These are phyloP conservation scores for Penicillium sp. DNA, from an alignment of 2,329 filamentous ascomycete genomes.

Conservation along the genomic window DNA sequence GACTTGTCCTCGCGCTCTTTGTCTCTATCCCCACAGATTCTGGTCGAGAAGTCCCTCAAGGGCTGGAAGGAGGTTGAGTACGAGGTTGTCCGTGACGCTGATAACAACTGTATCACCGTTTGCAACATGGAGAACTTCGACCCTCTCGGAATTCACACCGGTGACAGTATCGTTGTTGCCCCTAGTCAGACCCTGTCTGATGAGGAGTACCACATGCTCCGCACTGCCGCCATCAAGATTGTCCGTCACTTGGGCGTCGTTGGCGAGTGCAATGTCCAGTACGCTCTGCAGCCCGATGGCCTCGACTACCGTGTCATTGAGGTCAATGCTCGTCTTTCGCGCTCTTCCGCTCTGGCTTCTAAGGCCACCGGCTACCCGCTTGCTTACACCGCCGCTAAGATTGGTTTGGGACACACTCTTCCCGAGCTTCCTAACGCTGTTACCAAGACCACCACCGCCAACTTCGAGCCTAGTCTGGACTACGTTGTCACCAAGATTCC, in stretches of 20 bases:
- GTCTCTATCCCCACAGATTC: slow-evolving; percentile 89
- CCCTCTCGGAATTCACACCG: slow-evolving; percentile 93
- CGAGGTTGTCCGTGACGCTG: slow-evolving; percentile 92
- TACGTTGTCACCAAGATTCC: slow-evolving; percentile 99
- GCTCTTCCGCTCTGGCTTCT: slow-evolving; percentile 92
- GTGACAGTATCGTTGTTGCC: slow-evolving; percentile 97
- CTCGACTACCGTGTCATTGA: slow-evolving; percentile 98
- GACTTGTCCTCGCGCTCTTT: slow-evolving; percentile 91
- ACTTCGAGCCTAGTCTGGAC: slow-evolving; percentile 96
- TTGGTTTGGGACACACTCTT: slow-evolving; percentile 90
- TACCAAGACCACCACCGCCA: slow-evolving; percentile 96
- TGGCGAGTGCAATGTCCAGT: slow-evolving; percentile 98
- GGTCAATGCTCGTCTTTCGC: slow-evolving; percentile 96
- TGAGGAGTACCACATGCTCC: slow-evolving; percentile 99
- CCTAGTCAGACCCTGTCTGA: slow-evolving; percentile 96
- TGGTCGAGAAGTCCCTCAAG: slow-evolving; percentile 98
- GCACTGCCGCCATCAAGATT: slow-evolving; percentile 96
- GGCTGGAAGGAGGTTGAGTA: slow-evolving; percentile 99
- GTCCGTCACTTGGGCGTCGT: slow-evolving; percentile 95
- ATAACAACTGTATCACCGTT: slow-evolving; percentile 98
- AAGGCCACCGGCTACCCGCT: slow-evolving; percentile 98
- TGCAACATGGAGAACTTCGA: slow-evolving; percentile 99
- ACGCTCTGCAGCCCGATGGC: slow-evolving; percentile 92
- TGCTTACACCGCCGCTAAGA: slow-evolving; percentile 97
- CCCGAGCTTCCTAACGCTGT: slow-evolving; percentile 97